Evolutionary conservation across 495 filamentous ascomycete genomes (phyloP).

Genomic region (Aspergillus sparsus): DNA sequence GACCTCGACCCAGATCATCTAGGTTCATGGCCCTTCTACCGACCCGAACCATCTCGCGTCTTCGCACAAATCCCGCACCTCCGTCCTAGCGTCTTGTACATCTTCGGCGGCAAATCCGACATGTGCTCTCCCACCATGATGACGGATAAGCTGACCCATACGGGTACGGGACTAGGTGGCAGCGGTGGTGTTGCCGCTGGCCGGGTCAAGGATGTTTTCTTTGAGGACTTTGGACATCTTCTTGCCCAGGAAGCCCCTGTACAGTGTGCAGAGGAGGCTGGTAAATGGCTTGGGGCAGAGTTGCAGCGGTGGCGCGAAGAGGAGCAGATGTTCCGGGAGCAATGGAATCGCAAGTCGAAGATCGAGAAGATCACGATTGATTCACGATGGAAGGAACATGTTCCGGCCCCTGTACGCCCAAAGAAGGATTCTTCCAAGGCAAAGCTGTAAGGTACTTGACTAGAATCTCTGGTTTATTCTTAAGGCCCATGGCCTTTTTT

Average conservation of each 20-base stretch:
- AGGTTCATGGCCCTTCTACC: constrained; percentile 67
- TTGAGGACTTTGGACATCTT: constrained; percentile 74
- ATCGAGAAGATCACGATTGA: constrained; percentile 60
- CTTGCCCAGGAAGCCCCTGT: constrained; percentile 77
- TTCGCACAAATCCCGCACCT: constrained; percentile 66
- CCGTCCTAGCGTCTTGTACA: constrained; percentile 77
- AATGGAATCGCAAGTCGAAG: constrained; percentile 51
- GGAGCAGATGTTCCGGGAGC: constrained; percentile 58
- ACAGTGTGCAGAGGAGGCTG: constrained; percentile 63
- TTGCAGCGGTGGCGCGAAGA: constrained; percentile 63
- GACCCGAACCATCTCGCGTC: constrained; percentile 65
- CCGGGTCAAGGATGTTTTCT: constrained; percentile 64
- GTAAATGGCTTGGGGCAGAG: constrained; percentile 63
- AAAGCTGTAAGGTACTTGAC: constrained; percentile 34
- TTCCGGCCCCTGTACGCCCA: constrained; percentile 46
- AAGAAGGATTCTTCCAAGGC: constrained; percentile 33
- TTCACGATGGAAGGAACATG: constrained; percentile 54
- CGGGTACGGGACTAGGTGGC: constrained; percentile 50
- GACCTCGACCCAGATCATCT: constrained; percentile 43
- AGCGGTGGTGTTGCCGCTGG: constrained; percentile 58
- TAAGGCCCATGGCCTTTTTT: neutral
- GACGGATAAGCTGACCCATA: constrained; percentile 46
- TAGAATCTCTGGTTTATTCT: neutral
- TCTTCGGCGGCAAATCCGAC: constrained; percentile 69
- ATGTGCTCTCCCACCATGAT: constrained; percentile 57